These are phyloP conservation scores for Pythium aquatile DNA, from an alignment of 352 stramenopile genomes.

Conservation along the genomic window DNA sequence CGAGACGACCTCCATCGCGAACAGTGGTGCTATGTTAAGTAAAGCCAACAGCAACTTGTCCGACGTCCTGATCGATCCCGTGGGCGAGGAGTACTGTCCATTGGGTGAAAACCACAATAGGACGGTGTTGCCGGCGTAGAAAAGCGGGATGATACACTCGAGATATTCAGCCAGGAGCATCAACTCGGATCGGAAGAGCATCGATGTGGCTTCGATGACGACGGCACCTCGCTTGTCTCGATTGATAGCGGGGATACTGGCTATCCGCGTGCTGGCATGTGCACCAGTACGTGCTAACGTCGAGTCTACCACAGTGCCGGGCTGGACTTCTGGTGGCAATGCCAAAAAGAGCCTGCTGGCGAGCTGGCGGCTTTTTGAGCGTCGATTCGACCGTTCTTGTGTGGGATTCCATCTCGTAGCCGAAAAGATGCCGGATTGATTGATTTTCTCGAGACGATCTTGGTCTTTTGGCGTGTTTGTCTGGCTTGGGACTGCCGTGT, in stretches of 20 bases:
- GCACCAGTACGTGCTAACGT: background rate
- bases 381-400: too few relatives aligned
- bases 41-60: background rate
- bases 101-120: conserved; percentile 28
- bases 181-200: conserved; percentile 25
- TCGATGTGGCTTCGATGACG: background rate
- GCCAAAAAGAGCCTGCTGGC: too few relatives aligned
- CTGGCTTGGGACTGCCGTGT: too few relatives aligned
- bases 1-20: conserved; percentile 5
- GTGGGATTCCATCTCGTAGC: too few relatives aligned
- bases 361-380: too few relatives aligned
- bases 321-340: too few relatives aligned
- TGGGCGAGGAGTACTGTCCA: conserved; percentile 24
- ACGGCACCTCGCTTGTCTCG: conserved; percentile 1
- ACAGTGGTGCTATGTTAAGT: background rate
- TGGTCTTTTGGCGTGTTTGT: too few relatives aligned
- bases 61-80: background rate
- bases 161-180: conserved; percentile 27
- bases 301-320: too few relatives aligned
- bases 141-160: conserved; percentile 20
- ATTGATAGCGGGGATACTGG: too few relatives aligned
- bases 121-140: conserved; percentile 24
- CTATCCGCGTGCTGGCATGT: background rate
- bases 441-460: too few relatives aligned
- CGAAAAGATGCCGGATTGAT: too few relatives aligned